Conservation (phyloP, 2,329 filamentous ascomycete genomes). For the Colletotrichum sp. region DNA sequence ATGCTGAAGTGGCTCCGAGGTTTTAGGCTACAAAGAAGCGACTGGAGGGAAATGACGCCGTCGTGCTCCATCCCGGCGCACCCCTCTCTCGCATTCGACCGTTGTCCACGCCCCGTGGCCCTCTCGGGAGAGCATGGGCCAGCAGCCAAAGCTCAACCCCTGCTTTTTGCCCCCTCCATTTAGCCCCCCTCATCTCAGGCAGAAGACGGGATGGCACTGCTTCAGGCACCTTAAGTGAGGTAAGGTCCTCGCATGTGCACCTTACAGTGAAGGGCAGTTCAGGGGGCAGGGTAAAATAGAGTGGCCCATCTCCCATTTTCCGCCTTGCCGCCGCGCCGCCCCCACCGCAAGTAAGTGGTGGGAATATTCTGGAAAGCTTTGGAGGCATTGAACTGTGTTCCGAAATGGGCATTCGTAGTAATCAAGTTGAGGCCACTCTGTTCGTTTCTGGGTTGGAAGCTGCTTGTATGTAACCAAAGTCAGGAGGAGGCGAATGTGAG, state of each 20-base stretch:
- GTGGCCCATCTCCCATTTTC: background rate
- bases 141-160: conserved; percentile 4
- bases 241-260: conserved; percentile 6
- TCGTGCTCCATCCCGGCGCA: background rate
- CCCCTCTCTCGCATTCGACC: background rate
- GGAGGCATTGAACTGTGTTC: background rate
- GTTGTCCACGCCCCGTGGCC: background rate
- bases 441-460: background rate
- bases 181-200: conserved; percentile 16
- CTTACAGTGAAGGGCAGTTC: background rate
- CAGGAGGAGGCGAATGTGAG: background rate
- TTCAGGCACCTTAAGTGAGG: conserved; percentile 14
- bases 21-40: background rate
- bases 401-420: background rate
- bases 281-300: background rate
- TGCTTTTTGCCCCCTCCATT: background rate
- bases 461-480: background rate
- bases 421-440: conserved; percentile 14
- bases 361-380: conserved; percentile 19
- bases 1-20: background rate
- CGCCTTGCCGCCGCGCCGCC: background rate
- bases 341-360: conserved; percentile 9
- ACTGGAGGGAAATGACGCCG: background rate
- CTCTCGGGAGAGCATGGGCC: conserved; percentile 12
- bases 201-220: conserved; percentile 21